Base-by-base conservation (phyloP, 495 filamentous ascomycete genomes). In the Staphylotrichum longicolle region DNA sequence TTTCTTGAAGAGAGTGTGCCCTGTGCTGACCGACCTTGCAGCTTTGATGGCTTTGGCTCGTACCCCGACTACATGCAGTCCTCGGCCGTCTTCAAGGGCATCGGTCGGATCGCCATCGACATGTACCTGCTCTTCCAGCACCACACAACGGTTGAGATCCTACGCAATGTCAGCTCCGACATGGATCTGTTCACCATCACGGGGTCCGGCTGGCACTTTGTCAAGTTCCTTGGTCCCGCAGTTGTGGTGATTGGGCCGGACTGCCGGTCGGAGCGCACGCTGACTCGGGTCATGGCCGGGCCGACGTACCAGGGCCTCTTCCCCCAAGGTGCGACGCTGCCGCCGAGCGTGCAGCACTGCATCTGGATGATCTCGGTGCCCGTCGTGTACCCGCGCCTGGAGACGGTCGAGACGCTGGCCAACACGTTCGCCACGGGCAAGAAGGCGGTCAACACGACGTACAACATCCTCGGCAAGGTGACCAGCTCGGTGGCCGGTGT, bases 91-190 rank as follows among this genome's bases (percentile, higher is more conserved):
- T 97, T 98, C 81, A 96, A 96, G 73, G 96, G 96, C 72, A 96
- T 98, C 66, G 94, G 94, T 32, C 88, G 94, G 30, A 88, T 98
- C 34, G 95, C 91, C n/a, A 93, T 96, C 57, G 91, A 97, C 62
- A 97, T 96, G 91, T 98, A 97, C 69, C 82, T 98, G n/a, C 85
- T 98, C 20, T 98, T 98, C 79, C 94, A 98, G 68, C 94, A 98
- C 70, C 94, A 98, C 72, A 96, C 95, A 0, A 96, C 92, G 1
- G 83, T 95, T 15, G 95, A 98, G 67, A 89, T 98, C 37, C 85
- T 98, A 15, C 87, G 93, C 37, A 91, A 91, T 63, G 85, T 93
- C 57, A 86, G 81, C 67, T 89, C 88, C 52, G 95, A 98, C 61
- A 80, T 85, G 32, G 94, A 98, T 67, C 82, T 98, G 34, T 98